Evolutionary conservation across 805 yeast genomes (phyloP).

Genomic region (Candida michaelii): DNA sequence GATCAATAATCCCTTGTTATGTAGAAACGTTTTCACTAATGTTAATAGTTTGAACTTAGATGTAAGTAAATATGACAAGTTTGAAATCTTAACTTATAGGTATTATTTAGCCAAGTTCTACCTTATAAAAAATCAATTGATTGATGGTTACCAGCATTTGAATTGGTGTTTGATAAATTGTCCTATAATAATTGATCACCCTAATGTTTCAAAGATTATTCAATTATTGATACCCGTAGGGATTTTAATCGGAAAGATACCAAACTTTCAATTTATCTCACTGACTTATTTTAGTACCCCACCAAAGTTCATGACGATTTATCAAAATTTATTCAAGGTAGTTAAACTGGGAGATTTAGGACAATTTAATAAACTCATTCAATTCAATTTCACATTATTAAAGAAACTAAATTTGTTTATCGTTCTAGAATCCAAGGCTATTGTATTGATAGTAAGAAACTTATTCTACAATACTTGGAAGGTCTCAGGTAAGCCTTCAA

Average conservation of each 20-base stretch:
- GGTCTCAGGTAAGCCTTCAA: conserved; percentile 21
- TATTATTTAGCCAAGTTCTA: conserved; percentile 56
- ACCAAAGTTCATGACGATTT: conserved; percentile 26
- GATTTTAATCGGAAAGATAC: conserved; percentile 54
- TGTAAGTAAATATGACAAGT: conserved; percentile 37
- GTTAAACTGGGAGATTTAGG: conserved; percentile 45
- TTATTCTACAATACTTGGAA: conserved; percentile 36
- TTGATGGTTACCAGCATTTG: conserved; percentile 50
- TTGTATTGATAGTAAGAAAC: conserved; percentile 49
- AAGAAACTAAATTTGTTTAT: conserved; percentile 38
- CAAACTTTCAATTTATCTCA: conserved; percentile 29
- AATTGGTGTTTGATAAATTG: conserved; percentile 51
- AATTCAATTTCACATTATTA: conserved; percentile 34
- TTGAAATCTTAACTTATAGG: conserved; percentile 52
- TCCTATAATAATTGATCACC: conserved; percentile 25
- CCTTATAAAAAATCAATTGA: conserved; percentile 50
- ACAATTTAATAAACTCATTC: conserved; percentile 29
- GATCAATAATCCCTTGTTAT: conserved; percentile 54
- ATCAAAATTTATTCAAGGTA: conserved; percentile 35
- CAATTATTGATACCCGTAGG: conserved; percentile 52
- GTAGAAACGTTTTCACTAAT: conserved; percentile 62
- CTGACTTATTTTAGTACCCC: conserved; percentile 13
- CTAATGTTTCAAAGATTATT: conserved; percentile 44
- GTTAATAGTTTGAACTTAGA: conserved; percentile 52
- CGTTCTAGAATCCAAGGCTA: conserved; percentile 45